Conservation (phyloP, 257 asterid species). For the Penstemon eatonii region DNA sequence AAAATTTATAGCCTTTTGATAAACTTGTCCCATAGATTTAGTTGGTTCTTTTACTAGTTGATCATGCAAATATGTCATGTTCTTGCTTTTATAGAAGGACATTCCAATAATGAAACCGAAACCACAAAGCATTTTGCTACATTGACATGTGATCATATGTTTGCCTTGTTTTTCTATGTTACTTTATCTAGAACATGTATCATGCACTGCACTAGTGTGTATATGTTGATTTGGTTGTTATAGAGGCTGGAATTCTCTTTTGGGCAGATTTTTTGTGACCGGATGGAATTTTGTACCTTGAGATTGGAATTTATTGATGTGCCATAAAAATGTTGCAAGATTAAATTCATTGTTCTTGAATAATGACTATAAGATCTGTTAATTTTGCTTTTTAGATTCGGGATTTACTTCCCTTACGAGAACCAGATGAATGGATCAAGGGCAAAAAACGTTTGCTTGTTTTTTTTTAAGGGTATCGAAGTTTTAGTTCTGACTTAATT, state of each 20-base stretch:
- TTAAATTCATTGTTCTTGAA: not conserved
- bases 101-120: conserved; percentile 32
- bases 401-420: conserved; percentile 1
- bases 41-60: not conserved
- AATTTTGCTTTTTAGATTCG: conserved; percentile 13
- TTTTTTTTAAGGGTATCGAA: no score
- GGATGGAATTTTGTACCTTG: conserved; percentile 1
- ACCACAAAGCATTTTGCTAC: conserved; percentile 22
- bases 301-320: conserved; percentile 8
- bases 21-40: conserved; percentile 7
- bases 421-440: not conserved
- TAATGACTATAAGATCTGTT: conserved; percentile 13
- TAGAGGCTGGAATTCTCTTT: conserved; percentile 8
- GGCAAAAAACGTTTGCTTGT: not conserved
- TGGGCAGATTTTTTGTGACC: not conserved
- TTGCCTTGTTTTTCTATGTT: conserved; percentile 15
- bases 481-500: no score
- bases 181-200: conserved; percentile 22
- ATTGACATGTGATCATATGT: conserved; percentile 37
- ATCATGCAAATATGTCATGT: not conserved
- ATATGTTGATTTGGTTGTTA: conserved; percentile 10
- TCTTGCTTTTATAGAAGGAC: conserved; percentile 32
- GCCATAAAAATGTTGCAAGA: not conserved
- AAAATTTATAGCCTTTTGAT: conserved; percentile 18
- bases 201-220: conserved; percentile 22